phyloP scores from a whole-genome alignment of 2,329 filamentous ascomycete genomes.

The Talaromyces atroroseus region DNA sequence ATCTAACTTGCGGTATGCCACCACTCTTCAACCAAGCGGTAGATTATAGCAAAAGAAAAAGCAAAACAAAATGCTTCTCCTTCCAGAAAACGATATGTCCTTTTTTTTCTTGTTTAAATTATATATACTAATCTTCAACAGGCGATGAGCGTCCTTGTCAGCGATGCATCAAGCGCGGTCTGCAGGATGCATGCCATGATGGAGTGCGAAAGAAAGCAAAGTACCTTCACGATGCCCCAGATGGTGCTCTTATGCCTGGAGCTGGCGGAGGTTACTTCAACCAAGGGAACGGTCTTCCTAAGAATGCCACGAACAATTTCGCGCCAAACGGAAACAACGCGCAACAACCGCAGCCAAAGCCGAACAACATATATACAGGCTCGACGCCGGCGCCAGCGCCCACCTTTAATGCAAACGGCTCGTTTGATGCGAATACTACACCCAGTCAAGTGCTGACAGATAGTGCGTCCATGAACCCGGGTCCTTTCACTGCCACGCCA shows the following conservation, averaged over 20 bases:
- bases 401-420: slow-evolving; percentile 24
- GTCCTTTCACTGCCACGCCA: slow-evolving; percentile 60
- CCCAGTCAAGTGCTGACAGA: slow-evolving; percentile 41
- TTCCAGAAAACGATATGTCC: slow-evolving; percentile 3
- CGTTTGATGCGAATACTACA: slow-evolving; percentile 37
- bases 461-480: slow-evolving; percentile 35
- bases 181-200: slow-evolving; percentile 88
- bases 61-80: background rate
- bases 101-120: slow-evolving; percentile 14
- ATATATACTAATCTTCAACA: slow-evolving; percentile 35
- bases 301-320: slow-evolving; percentile 24
- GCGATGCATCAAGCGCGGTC: slow-evolving; percentile 86
- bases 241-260: slow-evolving; percentile 83
- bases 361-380: slow-evolving; percentile 29
- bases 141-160: slow-evolving; percentile 93
- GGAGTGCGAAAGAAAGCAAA: slow-evolving; percentile 98
- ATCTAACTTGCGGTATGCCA: slow-evolving; percentile 93
- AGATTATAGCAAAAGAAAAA: too few relatives aligned
- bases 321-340: slow-evolving; percentile 28
- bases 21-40: slow-evolving; percentile 5
- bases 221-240: slow-evolving; percentile 92
- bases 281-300: slow-evolving; percentile 40
- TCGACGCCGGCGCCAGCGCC: slow-evolving; percentile 19
- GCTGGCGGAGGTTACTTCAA: slow-evolving; percentile 61
- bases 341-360: slow-evolving; percentile 39